phyloP scores from a whole-genome alignment of 169 alveolate genomes.

The Neospora caninum region DNA sequence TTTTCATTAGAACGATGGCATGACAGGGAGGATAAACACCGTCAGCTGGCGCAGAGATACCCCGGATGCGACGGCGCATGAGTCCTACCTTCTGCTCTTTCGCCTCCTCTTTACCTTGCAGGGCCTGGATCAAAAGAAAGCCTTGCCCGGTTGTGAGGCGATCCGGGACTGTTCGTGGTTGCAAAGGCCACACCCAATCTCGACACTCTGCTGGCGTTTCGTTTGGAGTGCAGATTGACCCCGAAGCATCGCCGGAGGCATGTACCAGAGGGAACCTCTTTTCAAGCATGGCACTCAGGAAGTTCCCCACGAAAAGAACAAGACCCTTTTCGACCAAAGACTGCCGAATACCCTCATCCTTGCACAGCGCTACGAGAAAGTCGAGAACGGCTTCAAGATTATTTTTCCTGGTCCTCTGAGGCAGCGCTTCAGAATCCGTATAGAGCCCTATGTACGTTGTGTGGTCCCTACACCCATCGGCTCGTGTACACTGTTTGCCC shows the following conservation, averaged over 20 bases:
- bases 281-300: conserved; percentile 19
- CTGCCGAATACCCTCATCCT: background rate
- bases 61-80: no score
- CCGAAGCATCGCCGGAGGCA: background rate
- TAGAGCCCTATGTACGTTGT: background rate
- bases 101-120: background rate
- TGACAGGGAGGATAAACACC: no score
- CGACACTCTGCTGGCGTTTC: background rate
- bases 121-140: background rate
- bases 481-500: background rate
- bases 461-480: background rate
- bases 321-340: background rate
- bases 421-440: background rate
- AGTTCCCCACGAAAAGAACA: background rate
- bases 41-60: no score
- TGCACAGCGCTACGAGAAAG: background rate
- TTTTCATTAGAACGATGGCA: no score
- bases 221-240: background rate
- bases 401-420: background rate
- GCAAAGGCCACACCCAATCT: background rate
- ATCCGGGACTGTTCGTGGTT: background rate
- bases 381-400: background rate
- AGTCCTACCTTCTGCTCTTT: background rate
- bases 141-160: background rate
- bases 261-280: background rate